phyloP scores from a whole-genome alignment of 163 green algal genomes.

The Volvox carteri region DNA sequence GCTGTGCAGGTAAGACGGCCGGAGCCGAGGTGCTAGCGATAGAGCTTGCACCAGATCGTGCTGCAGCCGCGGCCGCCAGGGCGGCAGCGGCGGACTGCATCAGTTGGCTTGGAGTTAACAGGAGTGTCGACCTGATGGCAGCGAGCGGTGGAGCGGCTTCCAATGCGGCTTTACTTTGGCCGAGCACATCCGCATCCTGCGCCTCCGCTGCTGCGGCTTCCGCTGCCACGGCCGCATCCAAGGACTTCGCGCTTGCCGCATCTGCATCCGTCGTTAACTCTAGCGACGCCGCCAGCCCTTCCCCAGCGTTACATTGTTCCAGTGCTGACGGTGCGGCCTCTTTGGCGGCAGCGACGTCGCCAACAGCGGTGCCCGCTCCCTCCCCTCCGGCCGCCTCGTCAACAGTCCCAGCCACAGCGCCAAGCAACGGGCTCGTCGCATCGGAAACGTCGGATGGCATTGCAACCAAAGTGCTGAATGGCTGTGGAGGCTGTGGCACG shows the following conservation, averaged over 20 bases:
- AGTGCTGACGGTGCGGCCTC: not conserved
- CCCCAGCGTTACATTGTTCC: not conserved
- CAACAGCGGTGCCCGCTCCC: not conserved
- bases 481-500: not conserved
- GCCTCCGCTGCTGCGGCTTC: not conserved
- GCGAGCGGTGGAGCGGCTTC: too few relatives aligned
- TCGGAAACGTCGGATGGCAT: slow-evolving; percentile 35
- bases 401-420: not conserved
- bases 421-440: slow-evolving; percentile 28
- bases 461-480: not conserved
- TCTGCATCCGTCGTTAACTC: not conserved
- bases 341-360: not conserved
- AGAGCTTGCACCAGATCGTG: not conserved
- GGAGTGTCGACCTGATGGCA: not conserved
- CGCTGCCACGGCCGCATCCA: not conserved
- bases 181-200: not conserved
- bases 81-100: slow-evolving; percentile 51
- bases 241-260: not conserved
- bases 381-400: not conserved
- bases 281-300: not conserved
- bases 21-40: not conserved
- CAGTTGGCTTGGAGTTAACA: slow-evolving; percentile 75
- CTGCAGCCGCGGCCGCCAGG: not conserved
- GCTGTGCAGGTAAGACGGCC: not conserved
- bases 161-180: too few relatives aligned